Evolutionary conservation across 305 asterid genomes (phyloP).

Genomic region (Rubia tinctorum): DNA sequence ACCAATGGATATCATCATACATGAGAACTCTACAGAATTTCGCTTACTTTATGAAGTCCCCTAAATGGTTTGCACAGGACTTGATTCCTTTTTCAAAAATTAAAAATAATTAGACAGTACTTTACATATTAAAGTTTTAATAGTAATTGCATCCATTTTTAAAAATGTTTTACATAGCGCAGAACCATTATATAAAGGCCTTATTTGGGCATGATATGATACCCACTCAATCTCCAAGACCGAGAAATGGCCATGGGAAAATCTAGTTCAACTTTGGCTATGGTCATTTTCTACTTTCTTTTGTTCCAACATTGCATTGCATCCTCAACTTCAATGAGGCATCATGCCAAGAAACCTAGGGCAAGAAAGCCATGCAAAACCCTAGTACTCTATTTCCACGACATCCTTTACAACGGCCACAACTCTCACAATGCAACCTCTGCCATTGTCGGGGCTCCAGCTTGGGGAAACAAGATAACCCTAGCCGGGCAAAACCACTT

Average conservation of each 20-base stretch:
- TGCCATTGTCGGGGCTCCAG: conserved; percentile 40
- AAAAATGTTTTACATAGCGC: not conserved
- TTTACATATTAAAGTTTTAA: too few species aligned
- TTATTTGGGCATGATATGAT: not conserved
- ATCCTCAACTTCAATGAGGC: not conserved
- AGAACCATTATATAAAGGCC: not conserved
- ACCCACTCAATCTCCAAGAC: not conserved
- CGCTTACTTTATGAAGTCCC: not conserved
- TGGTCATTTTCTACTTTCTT: conserved; percentile 8
- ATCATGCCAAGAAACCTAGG: not conserved
- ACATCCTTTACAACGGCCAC: conserved; percentile 40
- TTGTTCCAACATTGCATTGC: not conserved
- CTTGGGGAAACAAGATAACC: conserved; percentile 39
- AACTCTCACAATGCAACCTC: conserved; percentile 40
- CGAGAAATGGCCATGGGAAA: conserved; percentile 12
- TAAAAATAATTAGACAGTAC: too few species aligned
- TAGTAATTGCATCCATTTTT: too few species aligned
- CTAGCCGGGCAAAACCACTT: conserved; percentile 40
- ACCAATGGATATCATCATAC: too few species aligned
- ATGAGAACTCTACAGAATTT: not conserved
- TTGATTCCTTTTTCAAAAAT: not conserved
- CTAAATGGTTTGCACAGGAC: not conserved
- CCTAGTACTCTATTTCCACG: conserved; percentile 42
- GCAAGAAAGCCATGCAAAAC: conserved; percentile 33
- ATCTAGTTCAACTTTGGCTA: not conserved